These are phyloP conservation scores for Lipomyces anomalus DNA, from an alignment of 805 yeast genomes.

Conservation along the genomic window DNA sequence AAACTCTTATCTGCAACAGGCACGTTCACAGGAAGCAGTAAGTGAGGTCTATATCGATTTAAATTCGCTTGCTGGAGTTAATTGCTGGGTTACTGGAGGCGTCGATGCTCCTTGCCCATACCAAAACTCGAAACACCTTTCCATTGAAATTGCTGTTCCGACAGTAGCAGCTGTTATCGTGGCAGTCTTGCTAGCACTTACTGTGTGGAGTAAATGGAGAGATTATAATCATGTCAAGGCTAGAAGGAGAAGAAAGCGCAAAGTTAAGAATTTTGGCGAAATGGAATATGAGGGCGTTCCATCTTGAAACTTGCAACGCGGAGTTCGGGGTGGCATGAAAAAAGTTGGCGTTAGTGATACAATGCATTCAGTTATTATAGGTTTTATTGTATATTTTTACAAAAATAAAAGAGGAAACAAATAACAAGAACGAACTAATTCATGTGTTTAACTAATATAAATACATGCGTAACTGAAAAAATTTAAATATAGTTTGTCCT, in stretches of 20 bases:
- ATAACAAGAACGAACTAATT: no score
- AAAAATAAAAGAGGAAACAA: no score
- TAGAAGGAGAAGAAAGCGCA: constrained; percentile 12
- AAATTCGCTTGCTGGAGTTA: constrained; percentile 10
- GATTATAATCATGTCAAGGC: constrained; percentile 17
- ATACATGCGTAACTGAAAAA: no score
- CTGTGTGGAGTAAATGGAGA: constrained; percentile 11
- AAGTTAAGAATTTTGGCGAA: constrained; percentile 17
- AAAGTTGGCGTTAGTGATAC: no score
- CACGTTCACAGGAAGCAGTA: background rate
- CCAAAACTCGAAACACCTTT: background rate
- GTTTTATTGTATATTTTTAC: no score
- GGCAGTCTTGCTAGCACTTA: constrained; percentile 11
- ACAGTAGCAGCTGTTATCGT: constrained; percentile 19
- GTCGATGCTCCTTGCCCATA: constrained; percentile 15
- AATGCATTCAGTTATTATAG: no score
- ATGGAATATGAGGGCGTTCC: constrained; percentile 24
- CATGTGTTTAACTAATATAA: no score
- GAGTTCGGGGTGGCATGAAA: background rate
- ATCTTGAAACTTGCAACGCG: background rate
- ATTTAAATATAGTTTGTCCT: no score
- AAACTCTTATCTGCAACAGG: constrained; percentile 5
- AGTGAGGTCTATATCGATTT: constrained; percentile 14
- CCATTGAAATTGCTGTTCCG: constrained; percentile 15
- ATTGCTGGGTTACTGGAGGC: constrained; percentile 24